Conservation (phyloP, 2,329 filamentous ascomycete genomes). For the Alternaria ethzedia region DNA sequence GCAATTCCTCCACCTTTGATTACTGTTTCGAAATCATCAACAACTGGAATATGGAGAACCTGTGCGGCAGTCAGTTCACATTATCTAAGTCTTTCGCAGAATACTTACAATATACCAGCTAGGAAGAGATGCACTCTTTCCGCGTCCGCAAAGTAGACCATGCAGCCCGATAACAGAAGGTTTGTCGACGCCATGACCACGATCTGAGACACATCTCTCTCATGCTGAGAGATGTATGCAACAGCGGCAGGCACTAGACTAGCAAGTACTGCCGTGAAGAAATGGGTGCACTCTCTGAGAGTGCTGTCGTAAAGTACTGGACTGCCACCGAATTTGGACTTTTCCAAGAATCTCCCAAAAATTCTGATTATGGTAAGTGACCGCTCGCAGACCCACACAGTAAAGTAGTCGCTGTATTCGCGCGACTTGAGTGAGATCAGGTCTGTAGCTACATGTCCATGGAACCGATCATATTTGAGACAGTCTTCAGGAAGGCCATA, state of each 20-base stretch:
- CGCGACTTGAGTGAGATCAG: background rate
- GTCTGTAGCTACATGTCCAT: background rate
- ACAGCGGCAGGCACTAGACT: background rate
- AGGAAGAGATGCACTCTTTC: background rate
- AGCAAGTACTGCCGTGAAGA: background rate
- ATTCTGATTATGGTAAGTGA: background rate
- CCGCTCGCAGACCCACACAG: background rate
- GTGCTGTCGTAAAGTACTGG: background rate
- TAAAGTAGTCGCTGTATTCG: background rate
- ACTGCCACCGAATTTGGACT: background rate
- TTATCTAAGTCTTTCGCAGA: background rate
- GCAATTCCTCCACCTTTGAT: background rate
- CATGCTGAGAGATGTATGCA: background rate
- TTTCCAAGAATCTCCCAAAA: background rate
- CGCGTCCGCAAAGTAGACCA: background rate
- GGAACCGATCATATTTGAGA: too few species aligned
- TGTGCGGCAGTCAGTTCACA: background rate
- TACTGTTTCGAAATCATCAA: background rate
- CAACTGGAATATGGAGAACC: background rate
- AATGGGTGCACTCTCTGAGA: background rate
- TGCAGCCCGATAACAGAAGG: background rate
- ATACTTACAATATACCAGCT: background rate
- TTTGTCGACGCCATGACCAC: background rate
- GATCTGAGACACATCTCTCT: background rate
- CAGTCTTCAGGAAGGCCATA: too few species aligned